A percentile compares a stretch with the other conserved stretches of the same genome.
These are phyloP conservation scores for Microbotryum saponariae DNA, from an alignment of 1,284 basidiomycete species.

Conservation along the genomic window DNA sequence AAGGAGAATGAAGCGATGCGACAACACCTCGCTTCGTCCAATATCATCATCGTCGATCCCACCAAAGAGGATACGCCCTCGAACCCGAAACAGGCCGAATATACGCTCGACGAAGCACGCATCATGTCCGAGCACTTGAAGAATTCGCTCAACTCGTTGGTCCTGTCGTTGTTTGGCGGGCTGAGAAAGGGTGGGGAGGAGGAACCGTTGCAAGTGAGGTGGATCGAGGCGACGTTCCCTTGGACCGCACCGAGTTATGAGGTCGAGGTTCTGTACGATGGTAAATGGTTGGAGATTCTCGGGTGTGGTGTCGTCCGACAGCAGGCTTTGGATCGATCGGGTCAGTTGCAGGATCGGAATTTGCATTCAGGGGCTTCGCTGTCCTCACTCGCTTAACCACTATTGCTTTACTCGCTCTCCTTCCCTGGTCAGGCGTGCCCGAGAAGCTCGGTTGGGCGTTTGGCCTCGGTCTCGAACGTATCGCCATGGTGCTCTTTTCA, in stretches of 20 bases:
- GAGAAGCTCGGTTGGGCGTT: slow-evolving; percentile 96
- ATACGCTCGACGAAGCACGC: slow-evolving; percentile 62
- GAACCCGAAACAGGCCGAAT: slow-evolving; percentile 72
- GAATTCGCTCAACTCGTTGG: slow-evolving; percentile 78
- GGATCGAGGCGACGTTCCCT: slow-evolving; percentile 97
- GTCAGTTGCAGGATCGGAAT: slow-evolving; percentile 47
- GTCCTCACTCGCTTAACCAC: slow-evolving; percentile 1
- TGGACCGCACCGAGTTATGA: slow-evolving; percentile 97
- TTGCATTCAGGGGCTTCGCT: no score
- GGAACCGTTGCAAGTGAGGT: slow-evolving; percentile 75
- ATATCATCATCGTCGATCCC: slow-evolving; percentile 78
- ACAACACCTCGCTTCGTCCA: slow-evolving; percentile 55
- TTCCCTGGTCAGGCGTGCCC: slow-evolving; percentile 52
- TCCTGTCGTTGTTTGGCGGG: slow-evolving; percentile 70
- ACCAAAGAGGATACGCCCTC: slow-evolving; percentile 57
- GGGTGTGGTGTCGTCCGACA: slow-evolving; percentile 90
- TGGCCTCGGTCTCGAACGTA: slow-evolving; percentile 91
- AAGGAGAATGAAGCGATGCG: slow-evolving; percentile 53
- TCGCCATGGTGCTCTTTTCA: slow-evolving; percentile 95
- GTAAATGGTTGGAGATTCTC: slow-evolving; percentile 94
- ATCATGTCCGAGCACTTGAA: slow-evolving; percentile 80
- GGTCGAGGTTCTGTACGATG: slow-evolving; percentile 93
- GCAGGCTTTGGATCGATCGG: slow-evolving; percentile 73
- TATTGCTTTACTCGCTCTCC: background rate
- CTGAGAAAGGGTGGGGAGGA: slow-evolving; percentile 28